These are phyloP conservation scores for Zea luxurians DNA, from an alignment of 176 grass and related monocot species.

Conservation along the genomic window DNA sequence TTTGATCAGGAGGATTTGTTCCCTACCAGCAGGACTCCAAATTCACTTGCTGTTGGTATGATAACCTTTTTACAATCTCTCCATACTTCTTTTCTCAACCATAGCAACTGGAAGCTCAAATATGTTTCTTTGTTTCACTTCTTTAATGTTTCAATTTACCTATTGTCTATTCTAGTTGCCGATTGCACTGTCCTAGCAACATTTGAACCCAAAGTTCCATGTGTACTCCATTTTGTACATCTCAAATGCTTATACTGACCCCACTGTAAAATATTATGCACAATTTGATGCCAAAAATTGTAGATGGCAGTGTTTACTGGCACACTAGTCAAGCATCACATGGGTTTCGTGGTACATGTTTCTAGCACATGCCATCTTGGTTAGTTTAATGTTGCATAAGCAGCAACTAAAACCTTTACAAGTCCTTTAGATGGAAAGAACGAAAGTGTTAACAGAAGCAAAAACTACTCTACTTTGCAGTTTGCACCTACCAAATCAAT, in stretches of 20 bases:
- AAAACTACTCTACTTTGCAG: neutral
- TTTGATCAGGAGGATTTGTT: slow-evolving; percentile 61
- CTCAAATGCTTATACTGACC: neutral
- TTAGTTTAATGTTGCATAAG: slow-evolving; percentile 11
- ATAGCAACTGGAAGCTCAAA: slow-evolving; percentile 25
- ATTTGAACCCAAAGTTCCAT: neutral
- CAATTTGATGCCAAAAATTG: neutral
- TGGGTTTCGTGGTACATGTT: slow-evolving; percentile 3
- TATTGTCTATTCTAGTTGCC: neutral
- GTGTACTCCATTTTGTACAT: no score
- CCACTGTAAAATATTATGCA: slow-evolving; percentile 4
- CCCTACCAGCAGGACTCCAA: slow-evolving; percentile 34
- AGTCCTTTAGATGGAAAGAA: slow-evolving; percentile 13
- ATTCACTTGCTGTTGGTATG: slow-evolving; percentile 52
- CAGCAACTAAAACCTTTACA: neutral
- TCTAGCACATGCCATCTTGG: neutral
- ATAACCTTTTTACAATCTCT: neutral
- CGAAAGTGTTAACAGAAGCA: neutral
- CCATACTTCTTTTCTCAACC: slow-evolving; percentile 25
- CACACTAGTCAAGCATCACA: slow-evolving; percentile 26
- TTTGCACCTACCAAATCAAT: slow-evolving; percentile 8
- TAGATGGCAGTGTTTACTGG: neutral
- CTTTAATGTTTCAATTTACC: neutral
- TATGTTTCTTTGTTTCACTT: neutral
- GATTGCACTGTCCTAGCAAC: neutral